Evolutionary conservation across 2,329 filamentous ascomycete genomes (phyloP).

Genomic region (Colletotrichum spinosum): DNA sequence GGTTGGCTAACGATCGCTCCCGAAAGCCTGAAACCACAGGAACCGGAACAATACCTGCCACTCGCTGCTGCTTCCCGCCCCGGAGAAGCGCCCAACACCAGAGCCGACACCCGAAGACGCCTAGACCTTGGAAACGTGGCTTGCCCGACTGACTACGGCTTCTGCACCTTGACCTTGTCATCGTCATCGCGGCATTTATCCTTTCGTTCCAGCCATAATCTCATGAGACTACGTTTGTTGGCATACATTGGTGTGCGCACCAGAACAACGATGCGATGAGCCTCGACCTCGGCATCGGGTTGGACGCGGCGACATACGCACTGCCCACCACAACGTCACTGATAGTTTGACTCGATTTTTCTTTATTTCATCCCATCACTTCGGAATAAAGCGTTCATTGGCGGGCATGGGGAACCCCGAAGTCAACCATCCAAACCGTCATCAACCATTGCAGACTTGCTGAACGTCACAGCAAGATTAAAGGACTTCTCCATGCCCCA

Average conservation of each 20-base stretch:
- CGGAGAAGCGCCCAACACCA: slow-evolving; percentile 12
- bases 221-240: slow-evolving; percentile 3
- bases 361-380: slow-evolving; percentile 24
- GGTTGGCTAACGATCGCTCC: neutral
- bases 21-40: slow-evolving; percentile 13
- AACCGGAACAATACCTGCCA: slow-evolving; percentile 7
- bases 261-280: slow-evolving; percentile 3
- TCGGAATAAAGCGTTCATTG: slow-evolving; percentile 6
- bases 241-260: slow-evolving; percentile 8
- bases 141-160: slow-evolving; percentile 3
- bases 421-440: slow-evolving; percentile 1
- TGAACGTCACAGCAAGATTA: neutral
- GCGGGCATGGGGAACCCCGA: slow-evolving; percentile 15
- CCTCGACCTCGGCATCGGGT: slow-evolving; percentile 4
- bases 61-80: neutral
- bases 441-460: neutral
- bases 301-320: slow-evolving; percentile 18
- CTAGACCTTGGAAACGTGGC: slow-evolving; percentile 13
- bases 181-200: neutral
- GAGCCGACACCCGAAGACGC: neutral
- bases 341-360: slow-evolving; percentile 25
- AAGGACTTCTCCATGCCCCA: too few relatives aligned
- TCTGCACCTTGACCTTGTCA: slow-evolving; percentile 5
- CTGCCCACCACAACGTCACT: slow-evolving; percentile 27
- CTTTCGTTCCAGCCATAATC: neutral